These are phyloP conservation scores for Apophysomyces trapeziformis DNA, from an alignment of 371 early-diverging fungal species.

Conservation along the genomic window DNA sequence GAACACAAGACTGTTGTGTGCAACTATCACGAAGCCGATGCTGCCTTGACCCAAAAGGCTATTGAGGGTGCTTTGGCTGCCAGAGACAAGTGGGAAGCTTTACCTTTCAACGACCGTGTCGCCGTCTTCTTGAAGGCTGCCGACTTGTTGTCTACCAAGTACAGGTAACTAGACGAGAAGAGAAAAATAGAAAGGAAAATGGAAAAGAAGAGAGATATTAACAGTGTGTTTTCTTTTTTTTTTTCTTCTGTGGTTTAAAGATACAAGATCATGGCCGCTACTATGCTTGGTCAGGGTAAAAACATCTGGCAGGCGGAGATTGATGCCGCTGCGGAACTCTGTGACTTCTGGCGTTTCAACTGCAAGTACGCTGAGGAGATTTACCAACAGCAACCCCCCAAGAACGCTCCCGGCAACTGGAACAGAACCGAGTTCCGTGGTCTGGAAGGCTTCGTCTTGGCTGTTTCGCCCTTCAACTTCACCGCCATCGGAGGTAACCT, in stretches of 20 bases:
- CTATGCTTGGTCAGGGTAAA: constrained; percentile 99
- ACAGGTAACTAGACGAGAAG: constrained; percentile 60
- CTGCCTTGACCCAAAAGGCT: constrained; percentile 76
- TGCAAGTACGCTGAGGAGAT: constrained; percentile 93
- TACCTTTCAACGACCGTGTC: constrained; percentile 94
- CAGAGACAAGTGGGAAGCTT: constrained; percentile 88
- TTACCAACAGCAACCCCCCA: constrained; percentile 91
- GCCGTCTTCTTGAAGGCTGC: constrained; percentile 98
- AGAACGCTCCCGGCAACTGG: constrained; percentile 90
- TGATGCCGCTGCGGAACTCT: constrained; percentile 93
- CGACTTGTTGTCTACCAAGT: constrained; percentile 88
- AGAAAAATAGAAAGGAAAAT: background rate
- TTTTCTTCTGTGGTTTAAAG: constrained; percentile 22
- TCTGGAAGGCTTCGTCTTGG: constrained; percentile 96
- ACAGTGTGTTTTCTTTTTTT: background rate
- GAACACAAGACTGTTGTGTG: constrained; percentile 83
- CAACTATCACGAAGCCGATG: constrained; percentile 86
- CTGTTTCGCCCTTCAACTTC: constrained; percentile 98
- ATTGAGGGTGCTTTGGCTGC: constrained; percentile 91
- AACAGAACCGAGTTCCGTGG: constrained; percentile 96
- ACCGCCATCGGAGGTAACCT: constrained; percentile 99
- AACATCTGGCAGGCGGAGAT: constrained; percentile 99
- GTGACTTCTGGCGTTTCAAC: constrained; percentile 97
- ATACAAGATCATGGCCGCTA: constrained; percentile 94
- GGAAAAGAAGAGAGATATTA: background rate